Evolutionary conservation across 805 yeast species (phyloP).

Genomic region (Isabelozyma pseudorhagii): DNA sequence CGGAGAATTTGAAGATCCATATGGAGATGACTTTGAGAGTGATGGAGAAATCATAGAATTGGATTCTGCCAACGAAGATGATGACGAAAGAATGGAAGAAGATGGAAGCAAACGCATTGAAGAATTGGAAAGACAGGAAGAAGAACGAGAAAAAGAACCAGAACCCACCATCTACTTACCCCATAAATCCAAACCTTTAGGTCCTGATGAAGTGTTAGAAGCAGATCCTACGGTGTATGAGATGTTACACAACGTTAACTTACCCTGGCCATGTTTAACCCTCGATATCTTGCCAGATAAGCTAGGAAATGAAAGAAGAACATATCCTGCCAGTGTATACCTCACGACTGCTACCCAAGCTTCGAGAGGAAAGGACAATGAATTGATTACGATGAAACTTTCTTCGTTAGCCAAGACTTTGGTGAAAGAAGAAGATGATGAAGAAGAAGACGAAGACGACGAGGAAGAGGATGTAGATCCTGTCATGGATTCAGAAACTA

Average conservation of each 20-base stretch:
- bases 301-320: conserved; percentile 83
- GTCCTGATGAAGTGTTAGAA: conserved; percentile 93
- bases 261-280: conserved; percentile 97
- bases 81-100: conserved; percentile 43
- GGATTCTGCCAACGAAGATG: conserved; percentile 47
- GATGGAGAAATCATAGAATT: conserved; percentile 86
- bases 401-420: conserved; percentile 81
- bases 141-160: conserved; percentile 28
- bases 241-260: conserved; percentile 89
- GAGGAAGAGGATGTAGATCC: conserved; percentile 73
- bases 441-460: conserved; percentile 71
- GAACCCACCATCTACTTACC: conserved; percentile 71
- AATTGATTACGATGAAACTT: conserved; percentile 78
- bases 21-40: conserved; percentile 90
- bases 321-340: conserved; percentile 83
- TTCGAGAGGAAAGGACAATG: conserved; percentile 79
- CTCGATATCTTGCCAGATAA: conserved; percentile 84
- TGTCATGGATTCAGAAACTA: conserved; percentile 77
- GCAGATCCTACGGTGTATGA: conserved; percentile 96
- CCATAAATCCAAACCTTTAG: conserved; percentile 82
- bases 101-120: conserved; percentile 29
- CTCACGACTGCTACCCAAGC: conserved; percentile 95
- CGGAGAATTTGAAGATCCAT: conserved; percentile 86
- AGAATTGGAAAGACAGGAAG: conserved; percentile 34
- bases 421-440: conserved; percentile 77